Evolutionary conservation across 2,329 filamentous ascomycete species (phyloP).

Genomic region (Colletotrichum echinochloae): DNA sequence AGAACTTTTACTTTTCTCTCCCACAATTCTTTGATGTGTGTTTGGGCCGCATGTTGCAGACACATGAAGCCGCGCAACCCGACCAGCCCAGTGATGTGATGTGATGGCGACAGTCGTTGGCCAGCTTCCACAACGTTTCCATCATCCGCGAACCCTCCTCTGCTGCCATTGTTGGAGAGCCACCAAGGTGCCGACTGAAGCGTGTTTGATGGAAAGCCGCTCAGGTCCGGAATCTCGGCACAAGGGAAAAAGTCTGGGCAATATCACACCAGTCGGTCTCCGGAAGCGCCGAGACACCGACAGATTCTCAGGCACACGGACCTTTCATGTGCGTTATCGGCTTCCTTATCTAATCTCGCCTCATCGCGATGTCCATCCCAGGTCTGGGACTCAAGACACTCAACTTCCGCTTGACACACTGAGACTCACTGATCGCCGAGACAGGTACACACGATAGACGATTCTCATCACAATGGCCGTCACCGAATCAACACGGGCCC

Average conservation of each 20-base stretch:
- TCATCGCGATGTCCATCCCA: neutral
- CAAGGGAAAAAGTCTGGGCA: neutral
- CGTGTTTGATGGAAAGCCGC: neutral
- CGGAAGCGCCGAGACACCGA: neutral
- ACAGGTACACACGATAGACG: neutral
- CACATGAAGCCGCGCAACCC: neutral
- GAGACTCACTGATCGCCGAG: too few relatives aligned
- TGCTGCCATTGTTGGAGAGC: neutral
- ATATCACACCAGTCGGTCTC: neutral
- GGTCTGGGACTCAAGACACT: too few relatives aligned
- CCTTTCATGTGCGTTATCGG: neutral
- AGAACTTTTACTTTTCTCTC: neutral
- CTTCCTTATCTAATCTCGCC: conserved; percentile 6
- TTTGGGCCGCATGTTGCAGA: neutral
- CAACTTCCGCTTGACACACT: neutral
- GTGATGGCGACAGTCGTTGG: too few relatives aligned
- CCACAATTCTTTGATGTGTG: neutral
- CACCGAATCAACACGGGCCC: conserved; percentile 19
- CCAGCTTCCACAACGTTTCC: neutral
- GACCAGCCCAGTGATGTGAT: neutral
- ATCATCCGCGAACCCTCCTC: neutral
- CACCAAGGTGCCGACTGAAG: neutral
- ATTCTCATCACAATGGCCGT: conserved; percentile 15
- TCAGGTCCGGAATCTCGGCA: neutral
- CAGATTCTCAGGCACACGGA: neutral